Percentiles rank a stretch among this genome's conserved stretches.
phyloP scores from a whole-genome alignment of 495 filamentous ascomycete species.

The Aspergillus ellipticus region DNA sequence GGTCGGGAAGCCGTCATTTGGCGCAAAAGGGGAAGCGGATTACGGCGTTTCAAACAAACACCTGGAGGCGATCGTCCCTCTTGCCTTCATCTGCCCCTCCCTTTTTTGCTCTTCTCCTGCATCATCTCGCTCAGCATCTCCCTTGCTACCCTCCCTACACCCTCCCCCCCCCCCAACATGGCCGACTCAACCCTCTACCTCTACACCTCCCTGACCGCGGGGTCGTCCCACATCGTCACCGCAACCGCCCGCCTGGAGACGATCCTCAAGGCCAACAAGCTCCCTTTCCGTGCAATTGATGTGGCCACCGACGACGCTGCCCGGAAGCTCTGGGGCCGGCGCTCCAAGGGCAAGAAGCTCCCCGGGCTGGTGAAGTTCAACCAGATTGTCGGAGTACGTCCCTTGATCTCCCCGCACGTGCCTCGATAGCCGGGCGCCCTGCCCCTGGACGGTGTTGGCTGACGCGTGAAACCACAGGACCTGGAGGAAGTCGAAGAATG shows the following conservation, averaged over 20 bases:
- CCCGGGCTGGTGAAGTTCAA: slow-evolving; percentile 88
- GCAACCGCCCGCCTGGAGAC: slow-evolving; percentile 94
- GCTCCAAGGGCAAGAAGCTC: slow-evolving; percentile 75
- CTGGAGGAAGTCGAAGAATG: slow-evolving; percentile 93
- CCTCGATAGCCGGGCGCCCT: not conserved
- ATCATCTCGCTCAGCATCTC: not conserved
- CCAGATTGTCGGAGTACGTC: slow-evolving; percentile 76
- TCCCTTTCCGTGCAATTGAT: slow-evolving; percentile 89
- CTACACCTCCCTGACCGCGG: slow-evolving; percentile 92
- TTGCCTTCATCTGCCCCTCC: not conserved
- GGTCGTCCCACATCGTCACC: slow-evolving; percentile 95
- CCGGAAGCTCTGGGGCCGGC: slow-evolving; percentile 82
- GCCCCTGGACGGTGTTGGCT: not conserved
- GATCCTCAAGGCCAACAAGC: slow-evolving; percentile 90
- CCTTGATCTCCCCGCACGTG: not conserved
- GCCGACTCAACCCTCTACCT: slow-evolving; percentile 81
- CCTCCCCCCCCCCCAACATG: slow-evolving; percentile 20
- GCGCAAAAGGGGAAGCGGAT: not conserved
- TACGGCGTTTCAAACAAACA: not conserved
- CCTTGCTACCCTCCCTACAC: not conserved
- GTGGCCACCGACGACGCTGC: slow-evolving; percentile 89
- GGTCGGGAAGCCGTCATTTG: not conserved
- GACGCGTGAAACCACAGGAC: slow-evolving; percentile 53
- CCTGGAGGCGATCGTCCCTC: not conserved
- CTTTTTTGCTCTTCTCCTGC: not conserved